These are phyloP conservation scores for Xylaria longipes DNA, from an alignment of 495 filamentous ascomycete species.

Conservation along the genomic window DNA sequence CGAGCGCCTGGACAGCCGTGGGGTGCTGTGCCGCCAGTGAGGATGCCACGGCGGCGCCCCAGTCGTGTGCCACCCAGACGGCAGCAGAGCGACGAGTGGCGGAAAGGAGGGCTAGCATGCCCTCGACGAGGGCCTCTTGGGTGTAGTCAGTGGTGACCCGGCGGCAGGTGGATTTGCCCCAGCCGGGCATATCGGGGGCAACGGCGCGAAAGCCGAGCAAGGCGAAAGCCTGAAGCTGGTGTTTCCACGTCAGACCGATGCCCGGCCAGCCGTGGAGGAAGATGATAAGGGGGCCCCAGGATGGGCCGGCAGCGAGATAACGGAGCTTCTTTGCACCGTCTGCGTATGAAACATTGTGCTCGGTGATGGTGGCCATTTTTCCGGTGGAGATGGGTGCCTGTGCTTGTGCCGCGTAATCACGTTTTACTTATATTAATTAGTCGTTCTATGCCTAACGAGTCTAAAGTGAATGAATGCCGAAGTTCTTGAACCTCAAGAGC, in stretches of 20 bases:
- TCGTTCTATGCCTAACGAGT: no score
- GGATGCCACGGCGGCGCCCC: constrained; percentile 4
- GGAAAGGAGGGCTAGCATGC: constrained; percentile 2
- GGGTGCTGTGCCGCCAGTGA: constrained; percentile 16
- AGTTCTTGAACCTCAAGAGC: no score
- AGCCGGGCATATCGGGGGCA: constrained; percentile 19
- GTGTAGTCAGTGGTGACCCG: constrained; percentile 4
- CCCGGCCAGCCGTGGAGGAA: constrained; percentile 18
- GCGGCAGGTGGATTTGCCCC: constrained; percentile 3
- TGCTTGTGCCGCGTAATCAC: no score
- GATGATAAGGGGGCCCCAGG: constrained; percentile 4
- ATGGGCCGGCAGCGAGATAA: constrained; percentile 4
- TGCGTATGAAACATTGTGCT: constrained; percentile 11
- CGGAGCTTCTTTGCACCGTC: constrained; percentile 5
- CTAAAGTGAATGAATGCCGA: no score
- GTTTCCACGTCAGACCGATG: constrained; percentile 4
- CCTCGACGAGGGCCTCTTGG: constrained; percentile 17
- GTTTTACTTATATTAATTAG: no score
- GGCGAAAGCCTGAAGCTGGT: constrained; percentile 11
- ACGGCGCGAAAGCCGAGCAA: constrained; percentile 14
- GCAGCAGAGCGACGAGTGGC: not conserved
- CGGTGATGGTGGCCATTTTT: no score
- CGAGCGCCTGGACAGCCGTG: not conserved
- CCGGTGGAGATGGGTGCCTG: no score
- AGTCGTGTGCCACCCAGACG: constrained; percentile 19